These are phyloP conservation scores for Meyerozyma elateridarum DNA, from an alignment of 1,139 yeast species.

Conservation along the genomic window DNA sequence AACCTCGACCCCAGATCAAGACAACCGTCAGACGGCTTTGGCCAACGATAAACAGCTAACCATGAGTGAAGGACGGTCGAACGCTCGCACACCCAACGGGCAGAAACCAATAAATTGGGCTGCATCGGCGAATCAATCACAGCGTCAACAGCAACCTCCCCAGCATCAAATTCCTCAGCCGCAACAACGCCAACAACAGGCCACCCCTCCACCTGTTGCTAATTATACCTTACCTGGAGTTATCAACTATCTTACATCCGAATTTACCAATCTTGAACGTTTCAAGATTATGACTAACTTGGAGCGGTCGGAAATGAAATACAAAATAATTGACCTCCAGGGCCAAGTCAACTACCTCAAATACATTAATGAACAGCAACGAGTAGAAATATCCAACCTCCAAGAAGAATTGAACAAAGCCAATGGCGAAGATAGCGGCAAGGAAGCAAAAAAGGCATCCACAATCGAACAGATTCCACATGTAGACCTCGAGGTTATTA, in stretches of 20 bases:
- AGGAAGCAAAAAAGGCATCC: slow-evolving; percentile 3
- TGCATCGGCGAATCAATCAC: no score
- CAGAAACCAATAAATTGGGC: no score
- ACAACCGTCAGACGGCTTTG: no score
- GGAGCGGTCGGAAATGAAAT: slow-evolving; percentile 54
- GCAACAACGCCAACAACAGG: slow-evolving; percentile 1
- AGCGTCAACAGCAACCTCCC: neutral
- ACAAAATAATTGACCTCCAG: slow-evolving; percentile 49
- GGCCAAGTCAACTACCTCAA: slow-evolving; percentile 48
- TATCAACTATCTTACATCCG: slow-evolving; percentile 57
- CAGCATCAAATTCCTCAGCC: no score
- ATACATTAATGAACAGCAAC: slow-evolving; percentile 33
- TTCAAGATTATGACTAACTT: slow-evolving; percentile 53
- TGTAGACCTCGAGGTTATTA: slow-evolving; percentile 36
- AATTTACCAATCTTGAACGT: slow-evolving; percentile 55
- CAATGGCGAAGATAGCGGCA: neutral
- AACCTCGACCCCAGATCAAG: no score
- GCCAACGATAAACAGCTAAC: no score
- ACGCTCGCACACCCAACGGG: slow-evolving; percentile 1
- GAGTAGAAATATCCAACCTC: slow-evolving; percentile 24
- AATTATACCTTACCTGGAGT: slow-evolving; percentile 60
- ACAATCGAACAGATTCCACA: slow-evolving; percentile 26
- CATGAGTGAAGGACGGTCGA: slow-evolving; percentile 2
- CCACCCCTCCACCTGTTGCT: slow-evolving; percentile 8
- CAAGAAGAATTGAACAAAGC: slow-evolving; percentile 19